Conservation (phyloP, 257 asterid genomes). For the Rubia yunnanensis region DNA sequence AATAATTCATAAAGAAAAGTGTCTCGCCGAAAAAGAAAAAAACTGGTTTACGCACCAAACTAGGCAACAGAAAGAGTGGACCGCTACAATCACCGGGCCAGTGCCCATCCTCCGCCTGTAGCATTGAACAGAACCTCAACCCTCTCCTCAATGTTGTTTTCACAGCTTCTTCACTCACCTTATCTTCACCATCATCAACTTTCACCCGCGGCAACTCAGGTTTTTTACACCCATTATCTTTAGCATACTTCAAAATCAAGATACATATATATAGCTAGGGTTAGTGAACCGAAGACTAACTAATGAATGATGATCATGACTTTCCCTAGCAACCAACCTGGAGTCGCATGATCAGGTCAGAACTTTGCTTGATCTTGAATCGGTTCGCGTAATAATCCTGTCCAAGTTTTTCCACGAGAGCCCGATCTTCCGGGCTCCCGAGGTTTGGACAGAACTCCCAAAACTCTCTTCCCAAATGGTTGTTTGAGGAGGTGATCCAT, state of each 20-base stretch:
- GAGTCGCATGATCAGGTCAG: conserved; percentile 37
- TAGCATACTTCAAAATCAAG: conserved; percentile 28
- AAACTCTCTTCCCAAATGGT: conserved; percentile 30
- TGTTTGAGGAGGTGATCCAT: conserved; percentile 25
- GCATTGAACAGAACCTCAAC: conserved; percentile 36
- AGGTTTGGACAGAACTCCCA: conserved; percentile 35
- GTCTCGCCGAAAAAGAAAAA: no score
- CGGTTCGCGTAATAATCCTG: conserved; percentile 24
- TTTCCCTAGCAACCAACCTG: conserved; percentile 26
- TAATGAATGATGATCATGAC: neutral
- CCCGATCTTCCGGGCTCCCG: conserved; percentile 31
- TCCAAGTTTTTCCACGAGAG: conserved; percentile 20
- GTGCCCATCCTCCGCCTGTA: conserved; percentile 73
- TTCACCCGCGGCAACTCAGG: conserved; percentile 16
- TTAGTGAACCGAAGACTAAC: neutral
- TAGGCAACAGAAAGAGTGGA: conserved; percentile 64
- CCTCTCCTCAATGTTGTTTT: conserved; percentile 35
- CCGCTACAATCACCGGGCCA: conserved; percentile 80
- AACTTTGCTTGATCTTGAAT: conserved; percentile 29
- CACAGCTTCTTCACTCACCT: conserved; percentile 38
- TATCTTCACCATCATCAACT: conserved; percentile 22
- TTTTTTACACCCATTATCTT: conserved; percentile 18
- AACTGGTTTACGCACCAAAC: conserved; percentile 31
- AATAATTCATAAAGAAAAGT: no score
- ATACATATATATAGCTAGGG: no score